Conservation (phyloP, 805 yeast genomes). For the Cyberlindnera suaveolens region DNA sequence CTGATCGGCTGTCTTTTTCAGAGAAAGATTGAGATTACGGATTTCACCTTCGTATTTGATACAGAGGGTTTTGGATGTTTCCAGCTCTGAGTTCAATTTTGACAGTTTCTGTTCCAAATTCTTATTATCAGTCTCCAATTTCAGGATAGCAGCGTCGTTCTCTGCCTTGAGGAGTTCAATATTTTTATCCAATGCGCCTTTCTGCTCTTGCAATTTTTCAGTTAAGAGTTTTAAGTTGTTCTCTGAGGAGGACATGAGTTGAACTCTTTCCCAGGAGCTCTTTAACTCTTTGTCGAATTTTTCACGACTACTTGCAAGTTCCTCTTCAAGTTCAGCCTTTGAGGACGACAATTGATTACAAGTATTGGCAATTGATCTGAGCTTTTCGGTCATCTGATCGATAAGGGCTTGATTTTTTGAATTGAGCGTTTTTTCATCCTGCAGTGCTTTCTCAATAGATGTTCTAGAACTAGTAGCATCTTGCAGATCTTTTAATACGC, state of each 20-base stretch:
- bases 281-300: constrained; percentile 12
- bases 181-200: constrained; percentile 1
- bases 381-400: constrained; percentile 38
- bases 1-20: constrained; percentile 5
- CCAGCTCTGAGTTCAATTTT: constrained; percentile 10
- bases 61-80: constrained; percentile 1
- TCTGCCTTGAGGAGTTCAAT: not conserved
- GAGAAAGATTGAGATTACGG: constrained; percentile 6
- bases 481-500: constrained; percentile 1
- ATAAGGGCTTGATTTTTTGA: constrained; percentile 28
- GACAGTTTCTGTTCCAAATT: not conserved
- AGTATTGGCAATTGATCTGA: constrained; percentile 35
- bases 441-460: constrained; percentile 18
- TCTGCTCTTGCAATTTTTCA: constrained; percentile 9
- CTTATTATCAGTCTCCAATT: not conserved
- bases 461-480: not conserved
- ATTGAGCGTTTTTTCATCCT: constrained; percentile 17
- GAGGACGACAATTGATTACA: constrained; percentile 24
- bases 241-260: constrained; percentile 8
- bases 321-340: constrained; percentile 16
- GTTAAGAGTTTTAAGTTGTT: constrained; percentile 4
- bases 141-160: not conserved
- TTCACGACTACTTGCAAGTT: constrained; percentile 8
- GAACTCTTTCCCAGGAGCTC: constrained; percentile 9
- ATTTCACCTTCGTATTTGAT: constrained; percentile 7